Evolutionary conservation across 2,329 filamentous ascomycete species (phyloP).

Genomic region (Rutstroemia sp.): DNA sequence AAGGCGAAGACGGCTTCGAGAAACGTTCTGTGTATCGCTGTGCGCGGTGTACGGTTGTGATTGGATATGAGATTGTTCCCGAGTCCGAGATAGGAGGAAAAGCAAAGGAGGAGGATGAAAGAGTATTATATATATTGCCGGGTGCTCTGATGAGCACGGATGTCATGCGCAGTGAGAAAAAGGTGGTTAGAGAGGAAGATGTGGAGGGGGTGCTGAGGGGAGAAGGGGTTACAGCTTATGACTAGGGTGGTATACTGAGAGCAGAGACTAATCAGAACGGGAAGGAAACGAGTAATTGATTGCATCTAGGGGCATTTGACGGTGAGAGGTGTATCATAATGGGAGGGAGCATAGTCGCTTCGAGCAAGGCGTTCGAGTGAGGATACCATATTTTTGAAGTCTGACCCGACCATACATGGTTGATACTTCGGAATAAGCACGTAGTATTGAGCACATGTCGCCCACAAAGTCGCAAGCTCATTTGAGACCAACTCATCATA

Average conservation of each 20-base stretch:
- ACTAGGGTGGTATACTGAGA: constrained; percentile 22
- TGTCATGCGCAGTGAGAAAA: constrained; percentile 35
- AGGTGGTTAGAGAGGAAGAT: constrained; percentile 28
- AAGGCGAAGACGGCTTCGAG: constrained; percentile 56
- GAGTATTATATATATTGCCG: constrained; percentile 52
- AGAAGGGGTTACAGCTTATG: constrained; percentile 25
- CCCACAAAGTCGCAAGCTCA: no score
- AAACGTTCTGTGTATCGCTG: constrained; percentile 54
- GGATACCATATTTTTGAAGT: no score
- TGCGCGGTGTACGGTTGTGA: constrained; percentile 49
- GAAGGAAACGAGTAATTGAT: no score
- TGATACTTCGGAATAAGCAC: no score
- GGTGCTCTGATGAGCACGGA: constrained; percentile 51
- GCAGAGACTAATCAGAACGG: no score
- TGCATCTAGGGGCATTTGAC: no score
- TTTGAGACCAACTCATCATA: neutral
- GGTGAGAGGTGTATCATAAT: no score
- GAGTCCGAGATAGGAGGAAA: constrained; percentile 20
- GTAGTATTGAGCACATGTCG: no score
- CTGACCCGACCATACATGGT: no score
- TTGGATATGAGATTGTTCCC: constrained; percentile 56
- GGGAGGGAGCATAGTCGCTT: no score
- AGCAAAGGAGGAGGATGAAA: constrained; percentile 27
- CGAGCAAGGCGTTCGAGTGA: no score
- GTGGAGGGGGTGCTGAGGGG: constrained; percentile 24